Evolutionary conservation across 2,329 filamentous ascomycete genomes (phyloP), one percentile per base, ranked within the genome.

Genomic region (Trichoderma aggressivum): DNA sequence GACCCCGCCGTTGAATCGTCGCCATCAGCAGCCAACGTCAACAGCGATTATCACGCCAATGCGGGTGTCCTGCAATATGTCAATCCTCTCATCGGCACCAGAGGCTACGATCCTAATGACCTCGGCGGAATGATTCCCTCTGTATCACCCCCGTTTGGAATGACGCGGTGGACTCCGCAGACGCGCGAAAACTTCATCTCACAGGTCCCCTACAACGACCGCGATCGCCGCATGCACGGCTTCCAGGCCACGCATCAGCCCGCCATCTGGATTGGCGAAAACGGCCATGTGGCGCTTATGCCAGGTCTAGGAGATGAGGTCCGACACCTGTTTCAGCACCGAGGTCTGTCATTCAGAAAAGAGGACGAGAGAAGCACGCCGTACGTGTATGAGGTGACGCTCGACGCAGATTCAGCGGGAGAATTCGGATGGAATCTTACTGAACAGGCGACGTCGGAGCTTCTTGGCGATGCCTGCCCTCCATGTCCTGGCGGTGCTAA

Each of bases 201-300:
- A 1, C 84, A 85, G 72, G 83, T 83, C 16, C 83, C 84, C 0
- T 86, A 86, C 74, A 79, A 82, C 28, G 81, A 85, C 65, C 73
- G 79, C 16, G 84, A 86, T 70, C 71, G 74, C 0, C 80, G 80
- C 28, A 80, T 85, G 10, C 84, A 86, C 71, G 84, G 84, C 0
- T 85, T 86, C 69, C 84, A 86, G 74, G 84, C 83, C 10, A 85
- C 84, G 1, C 84, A 86, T 70, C 84, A 86, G 72, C 84, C 84
- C 0, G 84, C 84, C 0, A 86, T 86, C n/a, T 85, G 84, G 84
- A 86, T 86, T 83, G 84, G 84, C 4, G 84, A 86, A 74, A 79
- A 81, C 12, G 84, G 84, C 7, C 83, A 85, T 74, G 78, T 84
- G 1, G 81, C 85, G 4, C 59, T 86, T 4, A 79, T 76, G 50